These are phyloP conservation scores for Nematocida sp. DNA, from an alignment of 371 early-diverging fungal species.

Conservation along the genomic window DNA sequence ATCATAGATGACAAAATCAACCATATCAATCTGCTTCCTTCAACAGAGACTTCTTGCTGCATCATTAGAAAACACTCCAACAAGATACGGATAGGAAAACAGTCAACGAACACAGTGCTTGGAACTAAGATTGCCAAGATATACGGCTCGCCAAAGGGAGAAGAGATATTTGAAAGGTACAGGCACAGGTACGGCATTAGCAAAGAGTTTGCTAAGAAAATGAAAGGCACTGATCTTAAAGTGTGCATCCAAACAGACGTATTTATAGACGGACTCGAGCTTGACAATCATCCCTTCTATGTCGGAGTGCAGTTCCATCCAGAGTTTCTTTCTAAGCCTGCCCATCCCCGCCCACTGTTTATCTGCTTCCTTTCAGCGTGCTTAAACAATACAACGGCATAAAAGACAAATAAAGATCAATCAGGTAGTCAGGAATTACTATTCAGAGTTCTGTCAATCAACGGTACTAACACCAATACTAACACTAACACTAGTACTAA, in stretches of 20 bases:
- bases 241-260: conserved; percentile 84
- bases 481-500: no score
- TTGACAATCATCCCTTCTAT: conserved; percentile 78
- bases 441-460: no score
- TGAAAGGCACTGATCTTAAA: conserved; percentile 76
- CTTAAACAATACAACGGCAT: no score
- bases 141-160: conserved; percentile 67
- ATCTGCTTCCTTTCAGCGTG: conserved; percentile 69
- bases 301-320: conserved; percentile 97
- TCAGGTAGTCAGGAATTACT: no score
- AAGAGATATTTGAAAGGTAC: conserved; percentile 72
- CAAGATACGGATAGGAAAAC: conserved; percentile 84
- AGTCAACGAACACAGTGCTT: conserved; percentile 74
- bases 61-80: conserved; percentile 92
- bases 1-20: conserved; percentile 32
- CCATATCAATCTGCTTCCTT: conserved; percentile 50
- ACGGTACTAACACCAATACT: no score
- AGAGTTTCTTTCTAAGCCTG: conserved; percentile 87
- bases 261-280: conserved; percentile 90
- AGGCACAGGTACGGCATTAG: conserved; percentile 97
- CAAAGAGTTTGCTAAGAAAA: conserved; percentile 69
- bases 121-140: conserved; percentile 62
- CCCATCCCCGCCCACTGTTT: conserved; percentile 82
- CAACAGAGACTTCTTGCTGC: conserved; percentile 69
- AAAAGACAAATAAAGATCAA: no score